Base-by-base conservation (phyloP, 2,329 filamentous ascomycete genomes). In the Tolypocladium sp. region DNA sequence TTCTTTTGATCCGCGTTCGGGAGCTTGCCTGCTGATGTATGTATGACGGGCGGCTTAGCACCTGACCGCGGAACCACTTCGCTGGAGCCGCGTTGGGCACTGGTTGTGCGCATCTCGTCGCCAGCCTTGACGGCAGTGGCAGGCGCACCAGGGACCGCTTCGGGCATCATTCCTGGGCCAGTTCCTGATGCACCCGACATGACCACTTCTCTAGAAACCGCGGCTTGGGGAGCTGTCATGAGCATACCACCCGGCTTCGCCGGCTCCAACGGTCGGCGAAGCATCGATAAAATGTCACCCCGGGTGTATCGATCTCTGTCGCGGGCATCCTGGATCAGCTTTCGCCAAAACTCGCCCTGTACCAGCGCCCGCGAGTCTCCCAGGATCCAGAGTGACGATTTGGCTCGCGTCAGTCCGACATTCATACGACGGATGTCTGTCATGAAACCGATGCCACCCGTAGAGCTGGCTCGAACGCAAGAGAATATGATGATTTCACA, bases 401-500 rank as follows among this genome's bases (percentile, higher is more conserved):
- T 97, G 6, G 94, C 95, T 79, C 94, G 89, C 27, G 94, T 99
- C 61, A 99, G 80, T 77, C 94, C 94, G 68, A 99, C 94, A 73
- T 99, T 99, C 95, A 99, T 97, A 81, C 94, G 93, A 60, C 94
- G 87, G 69, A 99, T 96, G 72, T 99, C 94, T 58, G 91, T 90
- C 83, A 99, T 88, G 84, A 99, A 99, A 81, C 94, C 94, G 69
- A 99, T 96, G 68, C 93, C 92, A n/a, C 90, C 89, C 9, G 88
- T 90, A n/a, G 90, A 85, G 37, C 89, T 93, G 27, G 94, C 93
- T 76, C 94, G 88, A 62, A 99, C 94, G 73, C 95, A 99, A 46
- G 94, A 97, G 77, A 99, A 99, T 63, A 99, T 97, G 73, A 99
- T 97, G 63, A 99, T 88, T 70, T 99, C 94, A 68, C 92, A 94